Percentiles rank a stretch among this genome's conserved stretches.
These are phyloP conservation scores for Platismatia glauca DNA, from an alignment of 495 filamentous ascomycete species.

Conservation along the genomic window DNA sequence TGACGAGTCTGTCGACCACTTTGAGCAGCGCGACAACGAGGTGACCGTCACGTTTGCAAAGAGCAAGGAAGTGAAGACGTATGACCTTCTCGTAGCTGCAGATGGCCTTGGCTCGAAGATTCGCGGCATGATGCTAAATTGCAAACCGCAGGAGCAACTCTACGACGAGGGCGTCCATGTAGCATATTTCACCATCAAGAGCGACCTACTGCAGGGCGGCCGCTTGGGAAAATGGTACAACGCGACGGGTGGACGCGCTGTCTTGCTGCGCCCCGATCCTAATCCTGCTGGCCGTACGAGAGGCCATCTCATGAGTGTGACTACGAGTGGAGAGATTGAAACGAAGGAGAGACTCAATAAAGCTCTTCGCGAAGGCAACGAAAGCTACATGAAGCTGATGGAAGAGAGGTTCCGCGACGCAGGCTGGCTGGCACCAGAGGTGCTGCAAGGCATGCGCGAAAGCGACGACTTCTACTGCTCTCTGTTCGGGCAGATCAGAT, in stretches of 20 bases:
- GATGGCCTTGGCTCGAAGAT: conserved; percentile 33
- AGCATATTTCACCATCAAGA: conserved; percentile 26
- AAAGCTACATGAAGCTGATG: conserved; percentile 13
- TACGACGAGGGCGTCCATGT: conserved; percentile 21
- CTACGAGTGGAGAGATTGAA: conserved; percentile 2
- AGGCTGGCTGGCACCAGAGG: conserved; percentile 31
- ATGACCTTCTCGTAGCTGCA: conserved; percentile 33
- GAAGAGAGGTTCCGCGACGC: conserved; percentile 25
- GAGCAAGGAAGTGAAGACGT: conserved; percentile 17
- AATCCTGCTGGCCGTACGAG: conserved; percentile 10
- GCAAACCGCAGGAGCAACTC: conserved; percentile 28
- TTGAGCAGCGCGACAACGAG: conserved; percentile 10
- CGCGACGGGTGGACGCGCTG: too few relatives aligned
- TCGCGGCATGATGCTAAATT: conserved; percentile 29
- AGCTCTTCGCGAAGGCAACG: conserved; percentile 15
- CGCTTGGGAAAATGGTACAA: conserved; percentile 15
- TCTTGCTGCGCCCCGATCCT: conserved; percentile 19
- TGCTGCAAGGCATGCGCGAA: conserved; percentile 28
- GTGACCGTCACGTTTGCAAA: conserved; percentile 6
- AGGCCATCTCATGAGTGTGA: conserved; percentile 13
- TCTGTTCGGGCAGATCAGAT: conserved; percentile 33
- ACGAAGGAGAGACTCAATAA: conserved; percentile 13
- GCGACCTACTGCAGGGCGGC: conserved; percentile 23
- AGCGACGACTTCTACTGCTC: conserved; percentile 37
- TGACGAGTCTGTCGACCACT: conserved; percentile 16